Evolutionary conservation across 495 filamentous ascomycete species (phyloP), one percentile per base, ranked within the genome.

Genomic region (Neurospora hispaniola): DNA sequence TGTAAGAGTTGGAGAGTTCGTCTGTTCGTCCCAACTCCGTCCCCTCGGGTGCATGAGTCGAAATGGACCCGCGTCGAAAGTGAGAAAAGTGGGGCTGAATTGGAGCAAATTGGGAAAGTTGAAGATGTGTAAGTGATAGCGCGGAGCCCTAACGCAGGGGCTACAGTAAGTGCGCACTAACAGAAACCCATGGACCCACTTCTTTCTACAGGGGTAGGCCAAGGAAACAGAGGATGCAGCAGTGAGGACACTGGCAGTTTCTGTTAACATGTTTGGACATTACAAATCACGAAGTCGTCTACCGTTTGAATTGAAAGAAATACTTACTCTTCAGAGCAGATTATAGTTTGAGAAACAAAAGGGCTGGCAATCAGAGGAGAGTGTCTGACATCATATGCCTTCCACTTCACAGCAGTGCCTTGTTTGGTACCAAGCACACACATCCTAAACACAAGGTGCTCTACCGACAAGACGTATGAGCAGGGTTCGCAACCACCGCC

Each of bases 301-400:
- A 8, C 16, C 42, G 42, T n/a, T 8, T 8, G 0, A 16, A 0
- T n/a, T n/a, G 42, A 18, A 44, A 44, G 42, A 2, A n/a, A 7
- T 0, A n/a, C 8, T 8, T n/a, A 2, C 16, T 2, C 1, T 18
- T 3, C 3, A 7, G 8, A 0, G 0, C 18, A 6, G 0, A 0
- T 2, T 0, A 38, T 6, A 5, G 6, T n/a, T 44, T n/a, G 6
- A 44, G 7, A 0, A n/a, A 44, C 5, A 7, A 8, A 44, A 5
- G 4, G 3, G 0, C 11, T 48, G 11, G 9, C 9, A 20, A 20
- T 5, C 11, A 20, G 9, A 48, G 44, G 20, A 23, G 44, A 48
- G 44, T 48, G 44, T 48, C 44, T 48, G 44, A 23, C 44, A 46
- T n/a, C n/a, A n/a, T n/a, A n/a, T 48, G n/a, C 3, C n/a, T 2